phyloP scores from a whole-genome alignment of 257 asterid species.

The Solanum ossicruentum region DNA sequence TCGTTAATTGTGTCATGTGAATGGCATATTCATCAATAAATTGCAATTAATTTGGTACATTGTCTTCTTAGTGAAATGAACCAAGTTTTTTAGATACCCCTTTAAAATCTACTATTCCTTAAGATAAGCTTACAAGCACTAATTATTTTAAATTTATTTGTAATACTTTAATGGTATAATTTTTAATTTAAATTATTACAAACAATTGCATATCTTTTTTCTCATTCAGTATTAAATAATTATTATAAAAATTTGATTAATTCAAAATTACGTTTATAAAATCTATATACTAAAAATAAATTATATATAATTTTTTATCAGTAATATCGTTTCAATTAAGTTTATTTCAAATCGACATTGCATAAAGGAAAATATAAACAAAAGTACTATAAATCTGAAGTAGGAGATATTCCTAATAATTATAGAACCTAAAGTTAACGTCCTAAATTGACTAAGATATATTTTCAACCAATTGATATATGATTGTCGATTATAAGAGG shows the following conservation, averaged over 20 bases:
- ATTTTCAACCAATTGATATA: background rate
- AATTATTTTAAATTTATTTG: too few species aligned
- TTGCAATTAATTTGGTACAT: background rate
- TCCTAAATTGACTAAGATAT: background rate
- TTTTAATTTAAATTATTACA: background rate
- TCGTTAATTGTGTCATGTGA: conserved; percentile 2
- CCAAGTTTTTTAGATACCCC: background rate
- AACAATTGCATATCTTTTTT: background rate
- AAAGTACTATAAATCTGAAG: background rate
- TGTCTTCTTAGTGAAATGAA: background rate
- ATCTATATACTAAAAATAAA: too few species aligned
- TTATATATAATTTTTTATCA: too few species aligned
- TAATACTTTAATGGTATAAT: background rate
- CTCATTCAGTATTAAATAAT: background rate
- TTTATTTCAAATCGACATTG: too few species aligned
- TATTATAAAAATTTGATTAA: background rate
- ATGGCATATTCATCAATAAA: background rate
- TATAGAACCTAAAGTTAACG: background rate
- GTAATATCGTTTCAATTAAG: too few species aligned
- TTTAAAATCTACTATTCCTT: too few species aligned
- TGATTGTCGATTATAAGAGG: background rate
- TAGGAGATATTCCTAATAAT: background rate
- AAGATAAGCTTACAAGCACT: background rate
- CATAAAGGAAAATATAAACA: background rate
- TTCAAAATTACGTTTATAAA: background rate